Evolutionary conservation across 768 basidiomycete species (phyloP).

Genomic region (Mycena polygramma): DNA sequence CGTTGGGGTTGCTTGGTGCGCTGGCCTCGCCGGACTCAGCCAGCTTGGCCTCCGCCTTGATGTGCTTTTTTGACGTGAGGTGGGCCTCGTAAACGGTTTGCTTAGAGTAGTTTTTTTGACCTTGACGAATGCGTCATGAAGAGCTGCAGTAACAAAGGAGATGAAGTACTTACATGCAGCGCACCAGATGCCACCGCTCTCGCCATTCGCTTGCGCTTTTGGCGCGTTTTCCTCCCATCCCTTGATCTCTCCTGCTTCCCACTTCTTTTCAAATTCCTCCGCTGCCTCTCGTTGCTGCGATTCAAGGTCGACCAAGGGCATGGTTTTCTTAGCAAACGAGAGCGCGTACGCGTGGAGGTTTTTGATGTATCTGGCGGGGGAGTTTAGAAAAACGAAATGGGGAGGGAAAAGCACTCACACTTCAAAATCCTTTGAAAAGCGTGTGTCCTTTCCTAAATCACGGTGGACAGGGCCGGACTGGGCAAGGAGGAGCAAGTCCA

Average conservation of each 20-base stretch:
- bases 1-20: slow-evolving; percentile 66
- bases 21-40: slow-evolving; percentile 62
- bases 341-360: slow-evolving; percentile 86
- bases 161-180: slow-evolving; percentile 77
- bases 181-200: slow-evolving; percentile 88
- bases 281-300: slow-evolving; percentile 74
- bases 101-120: slow-evolving; percentile 95
- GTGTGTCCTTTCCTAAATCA: slow-evolving; percentile 77
- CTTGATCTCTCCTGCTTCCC: slow-evolving; percentile 81
- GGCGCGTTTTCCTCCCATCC: slow-evolving; percentile 78
- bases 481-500: slow-evolving; percentile 84
- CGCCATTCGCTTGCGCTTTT: slow-evolving; percentile 61
- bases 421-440: slow-evolving; percentile 83
- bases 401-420: slow-evolving; percentile 60
- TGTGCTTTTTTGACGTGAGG: slow-evolving; percentile 94
- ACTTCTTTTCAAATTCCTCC: slow-evolving; percentile 79
- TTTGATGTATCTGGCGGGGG: slow-evolving; percentile 78
- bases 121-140: slow-evolving; percentile 54
- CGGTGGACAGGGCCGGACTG: slow-evolving; percentile 72
- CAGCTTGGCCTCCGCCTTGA: slow-evolving; percentile 89
- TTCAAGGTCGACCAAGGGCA: slow-evolving; percentile 85
- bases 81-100: slow-evolving; percentile 99
- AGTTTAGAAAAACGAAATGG: slow-evolving; percentile 21
- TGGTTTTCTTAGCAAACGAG: slow-evolving; percentile 87
- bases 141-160: slow-evolving; percentile 8